Evolutionary conservation across 1,284 basidiomycete genomes (phyloP).

Genomic region (Coniferiporia sulphurascens): DNA sequence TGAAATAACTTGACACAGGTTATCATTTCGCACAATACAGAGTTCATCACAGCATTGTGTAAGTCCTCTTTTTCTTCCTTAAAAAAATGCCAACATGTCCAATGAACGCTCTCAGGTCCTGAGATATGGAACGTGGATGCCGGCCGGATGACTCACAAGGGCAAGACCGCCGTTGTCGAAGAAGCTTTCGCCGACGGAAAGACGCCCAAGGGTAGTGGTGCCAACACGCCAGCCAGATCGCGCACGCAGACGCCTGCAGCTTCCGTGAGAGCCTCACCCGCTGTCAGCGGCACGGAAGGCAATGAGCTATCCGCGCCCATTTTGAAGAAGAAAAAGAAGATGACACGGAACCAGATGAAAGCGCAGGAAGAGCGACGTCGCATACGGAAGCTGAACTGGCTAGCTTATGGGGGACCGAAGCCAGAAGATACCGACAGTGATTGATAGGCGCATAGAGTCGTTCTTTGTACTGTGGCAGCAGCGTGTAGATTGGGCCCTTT

Average conservation of each 20-base stretch:
- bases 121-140: conserved; percentile 81
- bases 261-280: conserved; percentile 62
- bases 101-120: conserved; percentile 44
- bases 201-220: conserved; percentile 59
- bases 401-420: conserved; percentile 74
- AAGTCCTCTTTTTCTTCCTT: conserved; percentile 30
- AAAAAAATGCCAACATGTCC: conserved; percentile 12
- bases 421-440: conserved; percentile 79
- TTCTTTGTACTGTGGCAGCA: conserved; percentile 7
- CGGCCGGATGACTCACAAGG: conserved; percentile 82
- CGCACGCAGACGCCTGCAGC: conserved; percentile 59
- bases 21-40: conserved; percentile 95
- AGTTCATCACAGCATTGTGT: conserved; percentile 89
- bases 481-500: neutral
- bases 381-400: conserved; percentile 78
- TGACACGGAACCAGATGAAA: conserved; percentile 87
- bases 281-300: conserved; percentile 67
- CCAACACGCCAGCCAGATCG: conserved; percentile 63
- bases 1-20: conserved; percentile 41
- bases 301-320: conserved; percentile 35
- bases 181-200: conserved; percentile 62
- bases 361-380: conserved; percentile 80
- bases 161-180: conserved; percentile 81
- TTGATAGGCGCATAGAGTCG: conserved; percentile 18
- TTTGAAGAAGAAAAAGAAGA: conserved; percentile 84